These are phyloP conservation scores for Tuber aestivum DNA, from an alignment of 495 filamentous ascomycete species.

Conservation along the genomic window DNA sequence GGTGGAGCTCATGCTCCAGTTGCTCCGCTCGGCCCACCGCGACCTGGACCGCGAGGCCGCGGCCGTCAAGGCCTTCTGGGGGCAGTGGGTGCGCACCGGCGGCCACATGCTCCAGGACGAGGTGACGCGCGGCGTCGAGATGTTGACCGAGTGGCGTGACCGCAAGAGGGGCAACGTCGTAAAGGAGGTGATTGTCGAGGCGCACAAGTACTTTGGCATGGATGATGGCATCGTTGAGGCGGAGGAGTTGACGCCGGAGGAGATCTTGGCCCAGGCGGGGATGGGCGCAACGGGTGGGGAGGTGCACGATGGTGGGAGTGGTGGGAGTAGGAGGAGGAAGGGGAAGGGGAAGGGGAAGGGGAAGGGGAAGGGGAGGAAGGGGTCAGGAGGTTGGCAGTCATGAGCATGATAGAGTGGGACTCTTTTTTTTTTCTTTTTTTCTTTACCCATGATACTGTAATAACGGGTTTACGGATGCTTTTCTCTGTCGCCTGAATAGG, in stretches of 20 bases:
- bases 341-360: neutral
- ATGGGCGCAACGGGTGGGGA: neutral
- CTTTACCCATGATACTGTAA: no score
- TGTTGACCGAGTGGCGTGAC: neutral
- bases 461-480: neutral
- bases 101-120: neutral
- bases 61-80: neutral
- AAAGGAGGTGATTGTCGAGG: neutral
- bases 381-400: no score
- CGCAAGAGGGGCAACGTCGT: neutral
- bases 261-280: neutral
- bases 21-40: neutral
- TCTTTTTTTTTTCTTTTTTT: no score
- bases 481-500: neutral
- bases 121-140: neutral
- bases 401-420: neutral
- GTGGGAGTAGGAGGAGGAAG: neutral
- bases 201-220: neutral
- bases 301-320: neutral
- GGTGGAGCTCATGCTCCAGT: neutral
- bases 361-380: neutral
- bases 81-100: neutral
- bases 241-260: neutral
- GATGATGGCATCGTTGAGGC: neutral
- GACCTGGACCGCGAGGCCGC: neutral